Base-by-base conservation (phyloP, 129 eudicot genomes). In the Oenanthe sinensis region DNA sequence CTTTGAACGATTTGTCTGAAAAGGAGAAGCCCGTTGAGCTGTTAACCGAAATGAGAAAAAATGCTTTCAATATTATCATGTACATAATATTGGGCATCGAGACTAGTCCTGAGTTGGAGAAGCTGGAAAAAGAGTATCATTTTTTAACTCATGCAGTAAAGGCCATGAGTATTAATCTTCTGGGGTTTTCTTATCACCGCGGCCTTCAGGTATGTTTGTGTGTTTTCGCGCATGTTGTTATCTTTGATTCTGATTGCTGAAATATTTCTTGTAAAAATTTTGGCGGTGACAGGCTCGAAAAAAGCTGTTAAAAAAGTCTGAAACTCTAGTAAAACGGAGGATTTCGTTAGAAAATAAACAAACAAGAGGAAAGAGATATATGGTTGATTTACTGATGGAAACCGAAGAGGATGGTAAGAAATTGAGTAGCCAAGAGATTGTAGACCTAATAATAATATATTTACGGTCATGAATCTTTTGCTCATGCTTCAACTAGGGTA, bases 1-100 rank as follows among this genome's bases (percentile, higher is more conserved):
- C 60, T 42, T 71, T 71, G 36, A n/a, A 71, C 20, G 75, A 42
- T 37, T 71, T 71, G 49, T 71, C 75, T 22, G 30, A 40, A 22
- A 17, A 71, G 7, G 52, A 50, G 13, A 33, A 43, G 37, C 83
- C 83, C 19, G 15, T 81, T 11, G 84, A 81, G 80, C 77, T 76
- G 8, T 68, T 81, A 36, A 76, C 77, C 14, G 84, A 81, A 76
- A 76, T 75, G 80, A 81, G 84, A 55, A 81, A 81, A 43, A 67
- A 63, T 48, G 84, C 76, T 17, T 81, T 81, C 75, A 81, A 50
- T 75, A 71, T 65, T 15, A 75, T 81, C 10, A 81, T 81, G 76
- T 36, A 81, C 54, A 58, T 76, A 14, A 49, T 81, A 11, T 49
- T 80, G 65, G 74, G 79, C 9, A 43, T 19, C 4, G 74, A 80